phyloP scores from a whole-genome alignment of 768 basidiomycete genomes.

The Lyophyllum atratum region DNA sequence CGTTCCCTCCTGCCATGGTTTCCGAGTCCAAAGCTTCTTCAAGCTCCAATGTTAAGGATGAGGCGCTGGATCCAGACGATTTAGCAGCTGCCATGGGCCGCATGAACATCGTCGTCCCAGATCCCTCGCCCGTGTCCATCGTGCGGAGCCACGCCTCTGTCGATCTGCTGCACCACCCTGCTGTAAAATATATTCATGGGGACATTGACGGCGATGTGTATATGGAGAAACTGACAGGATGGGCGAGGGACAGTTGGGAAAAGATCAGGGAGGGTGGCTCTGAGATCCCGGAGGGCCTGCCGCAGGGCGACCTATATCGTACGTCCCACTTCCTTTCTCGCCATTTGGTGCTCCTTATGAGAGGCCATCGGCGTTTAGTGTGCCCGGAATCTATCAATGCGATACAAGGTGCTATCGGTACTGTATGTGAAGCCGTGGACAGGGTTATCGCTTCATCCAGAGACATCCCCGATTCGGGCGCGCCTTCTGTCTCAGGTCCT shows the following conservation, averaged over 20 bases:
- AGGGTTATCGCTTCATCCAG: constrained; percentile 41
- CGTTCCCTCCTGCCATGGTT: not conserved
- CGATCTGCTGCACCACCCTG: constrained; percentile 58
- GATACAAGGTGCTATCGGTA: constrained; percentile 79
- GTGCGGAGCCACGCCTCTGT: constrained; percentile 54
- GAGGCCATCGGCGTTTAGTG: constrained; percentile 43
- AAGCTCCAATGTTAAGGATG: too few species aligned
- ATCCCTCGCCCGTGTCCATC: constrained; percentile 39
- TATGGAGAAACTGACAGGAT: constrained; percentile 59
- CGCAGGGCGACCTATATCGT: constrained; percentile 87
- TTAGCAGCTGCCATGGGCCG: constrained; percentile 48
- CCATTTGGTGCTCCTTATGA: not conserved
- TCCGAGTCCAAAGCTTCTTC: not conserved
- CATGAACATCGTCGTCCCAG: constrained; percentile 36
- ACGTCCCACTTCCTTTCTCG: constrained; percentile 27
- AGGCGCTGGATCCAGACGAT: constrained; percentile 39
- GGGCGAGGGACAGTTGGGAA: constrained; percentile 59
- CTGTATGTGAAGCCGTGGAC: constrained; percentile 89
- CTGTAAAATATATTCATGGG: constrained; percentile 75
- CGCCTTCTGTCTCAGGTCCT: constrained; percentile 6
- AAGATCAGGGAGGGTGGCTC: constrained; percentile 63
- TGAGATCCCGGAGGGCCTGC: constrained; percentile 73
- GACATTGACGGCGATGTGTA: constrained; percentile 69
- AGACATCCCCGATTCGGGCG: not conserved
- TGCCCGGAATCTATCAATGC: constrained; percentile 76